A percentile compares a stretch with the other conserved stretches of the same genome.
These are phyloP conservation scores for Ganoderma sp. DNA, from an alignment of 1,284 basidiomycete species.

Conservation along the genomic window DNA sequence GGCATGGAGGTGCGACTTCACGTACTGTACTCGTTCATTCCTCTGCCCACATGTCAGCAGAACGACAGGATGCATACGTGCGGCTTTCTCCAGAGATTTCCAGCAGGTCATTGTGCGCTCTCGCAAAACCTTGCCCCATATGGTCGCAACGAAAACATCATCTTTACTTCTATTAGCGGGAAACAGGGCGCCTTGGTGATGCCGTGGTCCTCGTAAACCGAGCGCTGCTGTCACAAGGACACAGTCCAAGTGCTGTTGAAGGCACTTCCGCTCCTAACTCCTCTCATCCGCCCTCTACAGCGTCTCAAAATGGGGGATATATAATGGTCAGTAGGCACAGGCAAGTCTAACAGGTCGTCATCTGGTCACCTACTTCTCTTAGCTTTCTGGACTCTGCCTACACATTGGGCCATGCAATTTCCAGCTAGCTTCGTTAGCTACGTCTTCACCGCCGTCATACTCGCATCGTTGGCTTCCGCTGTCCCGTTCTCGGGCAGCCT, in stretches of 20 bases:
- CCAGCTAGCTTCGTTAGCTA: slow-evolving; percentile 26
- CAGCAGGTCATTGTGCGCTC: too few relatives aligned
- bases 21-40: too few relatives aligned
- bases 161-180: neutral
- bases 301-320: neutral
- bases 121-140: neutral
- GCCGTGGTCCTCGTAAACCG: neutral
- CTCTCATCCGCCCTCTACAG: neutral
- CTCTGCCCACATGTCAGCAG: too few relatives aligned
- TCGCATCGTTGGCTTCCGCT: slow-evolving; percentile 30
- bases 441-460: slow-evolving; percentile 38
- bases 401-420: slow-evolving; percentile 19
- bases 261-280: neutral
- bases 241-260: neutral
- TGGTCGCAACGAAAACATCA: neutral
- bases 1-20: too few relatives aligned
- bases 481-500: slow-evolving; percentile 45
- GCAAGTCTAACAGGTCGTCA: neutral
- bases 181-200: neutral
- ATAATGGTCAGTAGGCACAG: neutral
- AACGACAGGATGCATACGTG: too few relatives aligned
- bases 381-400: neutral
- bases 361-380: neutral
- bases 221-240: neutral
- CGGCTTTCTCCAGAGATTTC: neutral